These are phyloP conservation scores for Pichia phayaonensis DNA, from an alignment of 805 yeast species.

Conservation along the genomic window DNA sequence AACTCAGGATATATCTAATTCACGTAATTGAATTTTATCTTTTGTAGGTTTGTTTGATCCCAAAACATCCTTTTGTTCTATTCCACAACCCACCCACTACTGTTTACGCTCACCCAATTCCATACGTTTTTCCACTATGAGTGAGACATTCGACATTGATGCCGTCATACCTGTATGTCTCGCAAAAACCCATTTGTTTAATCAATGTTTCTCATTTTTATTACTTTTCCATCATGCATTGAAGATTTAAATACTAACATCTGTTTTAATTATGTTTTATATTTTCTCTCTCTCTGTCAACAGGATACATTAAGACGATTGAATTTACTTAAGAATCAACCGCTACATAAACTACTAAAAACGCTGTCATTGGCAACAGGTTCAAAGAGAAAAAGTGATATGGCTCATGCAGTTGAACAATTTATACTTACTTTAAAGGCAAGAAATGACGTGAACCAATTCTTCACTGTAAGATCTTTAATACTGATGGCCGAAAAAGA, in stretches of 20 bases:
- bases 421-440: constrained; percentile 6
- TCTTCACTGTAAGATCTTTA: constrained; percentile 38
- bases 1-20: no score
- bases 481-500: constrained; percentile 30
- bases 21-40: no score
- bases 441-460: constrained; percentile 34
- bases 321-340: not conserved
- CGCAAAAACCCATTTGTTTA: not conserved
- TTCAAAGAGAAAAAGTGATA: constrained; percentile 3
- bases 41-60: no score
- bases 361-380: not conserved
- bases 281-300: not conserved
- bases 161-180: not conserved
- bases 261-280: not conserved
- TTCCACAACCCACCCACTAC: not conserved
- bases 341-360: not conserved
- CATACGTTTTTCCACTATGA: not conserved
- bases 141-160: not conserved
- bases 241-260: not conserved
- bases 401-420: constrained; percentile 4
- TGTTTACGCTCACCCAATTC: not conserved
- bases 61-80: not conserved
- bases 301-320: not conserved
- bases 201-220: not conserved
- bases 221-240: not conserved